Base-by-base conservation (phyloP, 768 basidiomycete genomes). In the Trametes cingulata region DNA sequence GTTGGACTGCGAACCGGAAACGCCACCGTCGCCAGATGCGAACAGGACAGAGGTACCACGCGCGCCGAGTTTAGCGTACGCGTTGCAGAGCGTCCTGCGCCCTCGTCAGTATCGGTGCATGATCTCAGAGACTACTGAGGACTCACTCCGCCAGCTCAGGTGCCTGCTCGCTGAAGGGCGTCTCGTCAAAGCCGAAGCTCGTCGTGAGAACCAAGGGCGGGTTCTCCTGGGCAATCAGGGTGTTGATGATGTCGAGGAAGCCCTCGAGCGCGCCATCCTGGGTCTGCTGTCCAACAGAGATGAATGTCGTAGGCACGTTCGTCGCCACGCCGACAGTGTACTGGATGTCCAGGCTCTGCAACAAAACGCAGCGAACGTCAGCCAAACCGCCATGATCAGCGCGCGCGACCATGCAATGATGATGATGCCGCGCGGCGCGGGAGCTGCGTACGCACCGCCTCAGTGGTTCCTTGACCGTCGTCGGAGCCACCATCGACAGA, bases 291-390 rank as follows among this genome's bases (percentile, higher is more conserved):
- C 76, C 77, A 8, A 71, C 73, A 3, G 73, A 70, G 51, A 76
- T 67, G 64, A 77, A 76, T 10, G 54, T 60, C 24, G 68, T 66
- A 2, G 73, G 74, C 6, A 78, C 74, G 24, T 65, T 69, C 17
- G 70, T 68, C n/a, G 73, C 70, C 42, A 76, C 47, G 15, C 75
- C 75, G 41, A 75, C 63, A 10, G 75, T 76, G 59, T 74, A 75
- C 52, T 77, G 73, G 43, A 70, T 73, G 60, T 77, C 76, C 24
- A 77, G 67, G 61, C 73, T 70, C 72, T 72, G 50, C 29, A 14
- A 6, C 27, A 7, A 29, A 14, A 19, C 20, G 14, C n/a, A 29
- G 37, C 42, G 14, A 15, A 88, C 87, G 86, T 25, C 86, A 24
- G 74, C 67, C 0, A n/a, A 33, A 33, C 29, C 20, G 24, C 24